Evolutionary conservation across 2,329 filamentous ascomycete genomes (phyloP), one percentile per base, ranked within the genome.

Genomic region (Myriangium duriaei): DNA sequence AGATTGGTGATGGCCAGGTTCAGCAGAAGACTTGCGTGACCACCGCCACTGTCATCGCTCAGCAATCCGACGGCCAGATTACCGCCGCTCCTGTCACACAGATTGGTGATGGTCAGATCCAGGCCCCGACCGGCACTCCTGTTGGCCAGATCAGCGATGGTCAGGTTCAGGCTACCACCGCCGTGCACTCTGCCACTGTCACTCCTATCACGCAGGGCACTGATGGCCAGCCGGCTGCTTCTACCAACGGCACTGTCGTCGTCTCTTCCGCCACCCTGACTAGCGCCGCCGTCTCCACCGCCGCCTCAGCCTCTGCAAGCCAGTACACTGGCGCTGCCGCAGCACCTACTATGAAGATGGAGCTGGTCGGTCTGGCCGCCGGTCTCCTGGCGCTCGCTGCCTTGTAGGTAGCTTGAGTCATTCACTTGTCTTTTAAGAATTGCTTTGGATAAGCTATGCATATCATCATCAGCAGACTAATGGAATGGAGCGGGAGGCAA

Each of bases 281-380:
- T 10, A 34, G 40, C 11, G 45, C 48, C 34, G 40, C 32, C 30
- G 33, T 42, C 15, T 15, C 43, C 28, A 41, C 44, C 15, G 38
- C 46, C 34, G 37, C 42, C 11, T 33, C 47, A 17, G 14, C 43
- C 7, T 41, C 44, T 9, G 24, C 42, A 12, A 26, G 43, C 11
- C 42, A 42, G n/a, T 56, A 51, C 52, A 56, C 54, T 24, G 55
- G 55, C 33, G 55, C 50, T 30, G 54, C 52, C 17, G 41, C 45
- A 13, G 31, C 47, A n/a, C 45, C 45, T 19, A 42, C 47, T 34
- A 37, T 51, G 34, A 37, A 43, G 30, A 44, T 42, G 32, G 47
- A 46, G 40, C 11, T 53, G 37, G 48, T 52, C 41, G 53, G 50
- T 32, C 41, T 58, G 15, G 51, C 49, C 26, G 53, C 51, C 19